Evolutionary conservation across 2,329 filamentous ascomycete species (phyloP).

Genomic region (Aspergillus japonicus): DNA sequence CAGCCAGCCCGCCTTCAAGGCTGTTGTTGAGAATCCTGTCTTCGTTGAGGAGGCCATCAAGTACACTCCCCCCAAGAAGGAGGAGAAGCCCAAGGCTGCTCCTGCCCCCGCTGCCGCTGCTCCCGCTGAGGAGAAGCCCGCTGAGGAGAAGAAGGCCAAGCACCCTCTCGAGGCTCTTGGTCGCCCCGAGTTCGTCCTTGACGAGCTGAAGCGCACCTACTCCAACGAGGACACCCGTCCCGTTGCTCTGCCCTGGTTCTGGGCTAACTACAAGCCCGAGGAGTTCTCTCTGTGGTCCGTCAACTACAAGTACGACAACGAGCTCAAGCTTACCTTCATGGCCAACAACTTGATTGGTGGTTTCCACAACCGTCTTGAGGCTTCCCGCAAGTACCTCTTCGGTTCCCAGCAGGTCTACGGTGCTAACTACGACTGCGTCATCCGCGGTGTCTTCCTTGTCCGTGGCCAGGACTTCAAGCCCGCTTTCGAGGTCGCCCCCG

Average conservation of each 20-base stretch:
- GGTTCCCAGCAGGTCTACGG: constrained; percentile 88
- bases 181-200: constrained; percentile 76
- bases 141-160: constrained; percentile 80
- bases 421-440: constrained; percentile 80
- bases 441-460: constrained; percentile 91
- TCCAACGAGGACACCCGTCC: constrained; percentile 88
- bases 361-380: constrained; percentile 97
- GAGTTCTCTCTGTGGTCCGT: constrained; percentile 95
- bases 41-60: constrained; percentile 80
- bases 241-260: constrained; percentile 93
- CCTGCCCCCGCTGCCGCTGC: constrained; percentile 62
- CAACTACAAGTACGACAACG: constrained; percentile 99
- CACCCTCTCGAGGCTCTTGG: constrained; percentile 87
- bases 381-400: constrained; percentile 96
- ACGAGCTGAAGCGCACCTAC: constrained; percentile 99
- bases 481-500: constrained; percentile 94
- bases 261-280: constrained; percentile 89
- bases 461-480: constrained; percentile 82
- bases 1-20: constrained; percentile 88
- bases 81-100: constrained; percentile 68
- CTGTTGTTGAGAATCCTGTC: constrained; percentile 70
- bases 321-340: constrained; percentile 98
- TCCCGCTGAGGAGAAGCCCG: constrained; percentile 55
- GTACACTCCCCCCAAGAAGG: constrained; percentile 72
- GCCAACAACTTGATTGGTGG: constrained; percentile 97